Percentiles rank a stretch among this genome's conserved stretches.
These are phyloP conservation scores for Trichoderma koningii DNA, from an alignment of 2,329 filamentous ascomycete species.

Conservation along the genomic window DNA sequence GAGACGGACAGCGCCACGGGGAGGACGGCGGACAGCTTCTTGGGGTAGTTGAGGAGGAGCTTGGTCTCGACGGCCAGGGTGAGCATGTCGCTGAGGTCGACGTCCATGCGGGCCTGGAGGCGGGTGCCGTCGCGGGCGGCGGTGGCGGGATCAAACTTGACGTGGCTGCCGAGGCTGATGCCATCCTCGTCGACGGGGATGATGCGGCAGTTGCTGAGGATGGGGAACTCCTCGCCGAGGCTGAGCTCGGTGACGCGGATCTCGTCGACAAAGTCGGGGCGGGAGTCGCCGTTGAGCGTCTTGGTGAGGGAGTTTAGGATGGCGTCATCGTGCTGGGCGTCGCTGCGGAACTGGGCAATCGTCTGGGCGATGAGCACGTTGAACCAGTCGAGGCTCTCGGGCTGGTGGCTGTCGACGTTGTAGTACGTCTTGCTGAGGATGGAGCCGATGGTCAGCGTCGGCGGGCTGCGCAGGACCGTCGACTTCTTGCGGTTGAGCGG, in stretches of 20 bases:
- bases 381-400: slow-evolving; percentile 97
- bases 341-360: slow-evolving; percentile 90
- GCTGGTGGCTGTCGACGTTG: slow-evolving; percentile 92
- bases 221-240: slow-evolving; percentile 94
- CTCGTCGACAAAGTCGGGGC: slow-evolving; percentile 89
- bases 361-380: slow-evolving; percentile 96
- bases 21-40: slow-evolving; percentile 81
- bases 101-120: slow-evolving; percentile 93
- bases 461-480: slow-evolving; percentile 70
- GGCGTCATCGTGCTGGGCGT: slow-evolving; percentile 87
- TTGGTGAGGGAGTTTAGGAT: slow-evolving; percentile 84
- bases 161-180: slow-evolving; percentile 54
- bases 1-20: slow-evolving; percentile 91
- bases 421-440: slow-evolving; percentile 98
- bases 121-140: slow-evolving; percentile 67
- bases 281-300: slow-evolving; percentile 80
- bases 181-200: slow-evolving; percentile 87
- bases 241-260: slow-evolving; percentile 93
- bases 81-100: slow-evolving; percentile 93
- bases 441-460: slow-evolving; percentile 82
- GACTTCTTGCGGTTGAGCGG: slow-evolving; percentile 66
- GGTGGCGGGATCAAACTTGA: slow-evolving; percentile 54
- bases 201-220: slow-evolving; percentile 96
- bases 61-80: slow-evolving; percentile 95
- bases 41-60: slow-evolving; percentile 90